A percentile compares a stretch with the other conserved stretches of the same genome.
Conservation (phyloP, 2,329 filamentous ascomycete species). For the Lasiodiplodia theobromae region DNA sequence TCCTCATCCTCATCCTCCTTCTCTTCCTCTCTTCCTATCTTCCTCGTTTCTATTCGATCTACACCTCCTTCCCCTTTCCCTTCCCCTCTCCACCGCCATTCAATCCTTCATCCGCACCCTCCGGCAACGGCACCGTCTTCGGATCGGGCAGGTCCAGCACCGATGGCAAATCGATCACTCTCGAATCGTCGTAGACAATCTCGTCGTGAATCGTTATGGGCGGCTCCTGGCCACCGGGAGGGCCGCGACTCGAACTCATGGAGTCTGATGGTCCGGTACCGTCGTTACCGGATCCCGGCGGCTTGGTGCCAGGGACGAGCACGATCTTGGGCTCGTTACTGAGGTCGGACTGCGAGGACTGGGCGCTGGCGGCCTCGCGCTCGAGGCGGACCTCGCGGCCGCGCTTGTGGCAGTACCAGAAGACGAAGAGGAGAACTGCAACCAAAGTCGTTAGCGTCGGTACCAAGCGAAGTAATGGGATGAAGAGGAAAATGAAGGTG, state of each 20-base stretch:
- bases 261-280: constrained; percentile 2
- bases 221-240: constrained; percentile 31
- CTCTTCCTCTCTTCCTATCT: background rate
- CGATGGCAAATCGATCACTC: constrained; percentile 44
- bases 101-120: constrained; percentile 13
- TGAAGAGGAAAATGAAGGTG: background rate
- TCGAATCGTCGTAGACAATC: constrained; percentile 31
- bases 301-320: constrained; percentile 21
- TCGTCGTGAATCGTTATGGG: constrained; percentile 42
- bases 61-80: background rate
- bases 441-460: background rate
- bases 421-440: constrained; percentile 81
- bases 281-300: background rate
- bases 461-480: background rate
- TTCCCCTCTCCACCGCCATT: background rate
- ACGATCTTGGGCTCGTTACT: constrained; percentile 35
- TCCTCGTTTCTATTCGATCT: background rate
- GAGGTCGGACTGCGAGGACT: constrained; percentile 33
- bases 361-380: constrained; percentile 55
- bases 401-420: constrained; percentile 98
- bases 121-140: constrained; percentile 31
- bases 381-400: constrained; percentile 84
- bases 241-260: constrained; percentile 28
- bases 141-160: constrained; percentile 48
- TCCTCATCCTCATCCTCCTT: too few relatives aligned